Percentiles rank a stretch among this genome's conserved stretches.
These are phyloP conservation scores for Arachnopeziza araneosa DNA, from an alignment of 2,329 filamentous ascomycete genomes.

Conservation along the genomic window DNA sequence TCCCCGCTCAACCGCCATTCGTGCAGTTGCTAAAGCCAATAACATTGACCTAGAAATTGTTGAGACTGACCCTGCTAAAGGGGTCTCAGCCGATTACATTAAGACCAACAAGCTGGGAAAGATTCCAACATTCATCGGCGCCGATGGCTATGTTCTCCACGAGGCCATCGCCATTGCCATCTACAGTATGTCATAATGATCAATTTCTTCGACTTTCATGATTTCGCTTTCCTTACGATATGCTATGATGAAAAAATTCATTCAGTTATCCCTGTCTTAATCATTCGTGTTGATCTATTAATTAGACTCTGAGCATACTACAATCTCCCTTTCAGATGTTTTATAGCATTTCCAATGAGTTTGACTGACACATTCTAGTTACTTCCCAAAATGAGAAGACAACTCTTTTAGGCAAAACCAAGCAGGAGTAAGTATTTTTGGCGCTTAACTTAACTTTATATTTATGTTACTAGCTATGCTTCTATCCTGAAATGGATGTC, in stretches of 20 bases:
- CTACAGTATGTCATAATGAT: slow-evolving; percentile 69
- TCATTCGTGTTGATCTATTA: slow-evolving; percentile 72
- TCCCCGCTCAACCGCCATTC: slow-evolving; percentile 81
- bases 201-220: background rate
- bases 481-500: slow-evolving; percentile 99
- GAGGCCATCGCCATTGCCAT: slow-evolving; percentile 95
- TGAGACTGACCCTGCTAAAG: slow-evolving; percentile 59
- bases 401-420: slow-evolving; percentile 97
- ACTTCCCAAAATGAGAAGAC: slow-evolving; percentile 99
- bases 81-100: slow-evolving; percentile 68
- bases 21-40: slow-evolving; percentile 96
- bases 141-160: slow-evolving; percentile 82
- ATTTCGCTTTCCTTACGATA: slow-evolving; percentile 11
- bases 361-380: slow-evolving; percentile 50
- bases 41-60: slow-evolving; percentile 86
- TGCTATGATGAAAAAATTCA: slow-evolving; percentile 43
- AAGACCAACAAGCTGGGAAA: slow-evolving; percentile 84
- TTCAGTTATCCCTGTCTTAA: slow-evolving; percentile 99
- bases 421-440: slow-evolving; percentile 72
- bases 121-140: slow-evolving; percentile 87
- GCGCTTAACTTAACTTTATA: background rate
- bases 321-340: background rate
- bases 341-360: slow-evolving; percentile 3
- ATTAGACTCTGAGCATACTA: slow-evolving; percentile 70
- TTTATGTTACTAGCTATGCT: slow-evolving; percentile 58